phyloP scores from a whole-genome alignment of 148 eudicot genomes.

The Beta vulgaris region DNA sequence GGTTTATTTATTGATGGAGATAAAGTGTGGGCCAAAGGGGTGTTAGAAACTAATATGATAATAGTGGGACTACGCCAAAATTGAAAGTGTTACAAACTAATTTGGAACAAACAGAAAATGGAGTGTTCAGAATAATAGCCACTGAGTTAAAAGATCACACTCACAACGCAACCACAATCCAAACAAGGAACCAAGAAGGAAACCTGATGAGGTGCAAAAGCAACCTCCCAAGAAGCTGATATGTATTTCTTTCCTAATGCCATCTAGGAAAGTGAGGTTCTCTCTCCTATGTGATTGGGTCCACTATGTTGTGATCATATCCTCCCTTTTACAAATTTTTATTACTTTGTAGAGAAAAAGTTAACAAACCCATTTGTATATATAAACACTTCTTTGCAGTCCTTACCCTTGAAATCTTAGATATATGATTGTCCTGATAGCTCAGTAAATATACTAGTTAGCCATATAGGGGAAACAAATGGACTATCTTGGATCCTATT shows the following conservation, averaged over 20 bases:
- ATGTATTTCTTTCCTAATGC: not conserved
- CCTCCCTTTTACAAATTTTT: not conserved
- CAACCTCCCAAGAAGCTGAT: not conserved
- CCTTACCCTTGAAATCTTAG: not conserved
- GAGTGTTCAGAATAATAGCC: no score
- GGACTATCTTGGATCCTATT: not conserved
- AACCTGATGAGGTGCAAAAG: not conserved
- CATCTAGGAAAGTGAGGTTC: not conserved
- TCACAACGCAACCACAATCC: not conserved
- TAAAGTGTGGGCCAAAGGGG: no score
- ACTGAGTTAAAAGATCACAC: not conserved
- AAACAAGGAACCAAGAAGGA: not conserved
- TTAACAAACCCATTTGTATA: not conserved
- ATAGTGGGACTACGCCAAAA: no score
- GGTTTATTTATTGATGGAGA: no score
- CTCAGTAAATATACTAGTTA: not conserved
- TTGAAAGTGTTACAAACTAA: no score
- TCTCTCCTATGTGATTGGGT: not conserved
- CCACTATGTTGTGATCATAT: not conserved
- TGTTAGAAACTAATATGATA: no score
- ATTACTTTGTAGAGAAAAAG: not conserved
- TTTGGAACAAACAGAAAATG: no score
- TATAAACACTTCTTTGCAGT: not conserved
- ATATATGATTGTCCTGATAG: not conserved
- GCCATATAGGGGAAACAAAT: not conserved